Base-by-base conservation (phyloP, 768 basidiomycete genomes). In the Strobilomyces dryophilus region DNA sequence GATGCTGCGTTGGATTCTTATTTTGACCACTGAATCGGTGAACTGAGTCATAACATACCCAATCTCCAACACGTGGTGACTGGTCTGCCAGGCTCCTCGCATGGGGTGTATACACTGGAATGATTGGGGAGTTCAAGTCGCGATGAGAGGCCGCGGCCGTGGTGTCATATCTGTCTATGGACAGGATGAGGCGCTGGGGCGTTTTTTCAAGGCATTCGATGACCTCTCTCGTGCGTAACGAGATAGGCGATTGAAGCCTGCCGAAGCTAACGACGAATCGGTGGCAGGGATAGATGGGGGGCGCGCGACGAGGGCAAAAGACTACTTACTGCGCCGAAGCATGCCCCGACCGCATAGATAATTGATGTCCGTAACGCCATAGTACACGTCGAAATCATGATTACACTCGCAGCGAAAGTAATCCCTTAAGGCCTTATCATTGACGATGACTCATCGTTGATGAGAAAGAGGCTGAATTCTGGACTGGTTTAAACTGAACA, bases 321-420 rank as follows among this genome's bases (percentile, higher is more conserved):
- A 40, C 37, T 11, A 35, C 11, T 29, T 58, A 66, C 64, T 59
- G 54, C 47, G 8, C 45, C 24, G 10, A 66, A 83, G 42, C 92
- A 57, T 6, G 58, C 76, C 17, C 87, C 72, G 5, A 65, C 54
- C 0, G 54, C 64, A 4, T 62, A 65, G 1, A 65, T 44, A 18
- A n/a, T 60, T 56, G 9, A 53, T 54, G 21, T 63, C n/a, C n/a
- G n/a, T n/a, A n/a, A n/a, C n/a, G n/a, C n/a, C n/a, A 60, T 24
- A 59, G 52, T 47, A 66, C 58, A 49, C 8, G 64, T 66, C n/a
- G 64, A 54, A 51, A 58, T 66, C 12, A 61, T 61, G 47, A 63
- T 8, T n/a, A n/a, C n/a, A 10, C 53, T 55, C 18, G 55, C 56
- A 6, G 50, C 55, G 20, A 57, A 66, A 31, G 47, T 66, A 61